Base-by-base conservation (phyloP, 495 filamentous ascomycete genomes). In the Neurospora sp. region DNA sequence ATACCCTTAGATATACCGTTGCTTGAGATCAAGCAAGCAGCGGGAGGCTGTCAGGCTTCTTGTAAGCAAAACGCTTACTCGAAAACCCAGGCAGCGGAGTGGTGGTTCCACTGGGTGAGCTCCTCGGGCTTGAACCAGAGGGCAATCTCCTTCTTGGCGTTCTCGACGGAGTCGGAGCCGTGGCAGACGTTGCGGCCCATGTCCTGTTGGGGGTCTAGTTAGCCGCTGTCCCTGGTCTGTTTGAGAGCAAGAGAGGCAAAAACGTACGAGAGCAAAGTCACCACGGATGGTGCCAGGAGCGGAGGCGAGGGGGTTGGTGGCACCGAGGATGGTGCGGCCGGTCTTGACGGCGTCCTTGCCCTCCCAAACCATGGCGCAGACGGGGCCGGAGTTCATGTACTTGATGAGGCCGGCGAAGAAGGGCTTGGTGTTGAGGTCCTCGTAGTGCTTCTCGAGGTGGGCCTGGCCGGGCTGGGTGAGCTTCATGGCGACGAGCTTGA, bases 101-200 rank as follows among this genome's bases (percentile, higher is more conserved):
- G 86, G 78, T 85, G 85, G 87, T 93, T 93, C 87, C 89, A 99
- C 82, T 78, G 85, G 83, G 92, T 83, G 78, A 97, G 78, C 84
- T 99, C 96, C 76, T 88, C 89, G 77, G 90, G 83, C 82, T 89
- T 86, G 92, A 99, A 99, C 96, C 96, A 99, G 80, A 98, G 91
- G 77, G 88, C 91, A 81, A 99, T 99, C 89, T 99, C 96, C 92
- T 98, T 98, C 91, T 98, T 90, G 84, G 96, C 96, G 86, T 87
- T 96, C 89, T 98, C 96, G 84, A 98, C 94, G 85, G 87, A 89
- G 90, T 99, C 96, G 84, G 94, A 97, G 81, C 96, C 96, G 89
- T 99, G 96, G 90, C 96, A 98, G 85, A 99, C 93, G 88, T 99
- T 99, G 82, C 96, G 94, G 86, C 96, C 96, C 79, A 96, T 92